These are phyloP conservation scores for Butyriboletus loyo DNA, from an alignment of 768 basidiomycete species.

Conservation along the genomic window DNA sequence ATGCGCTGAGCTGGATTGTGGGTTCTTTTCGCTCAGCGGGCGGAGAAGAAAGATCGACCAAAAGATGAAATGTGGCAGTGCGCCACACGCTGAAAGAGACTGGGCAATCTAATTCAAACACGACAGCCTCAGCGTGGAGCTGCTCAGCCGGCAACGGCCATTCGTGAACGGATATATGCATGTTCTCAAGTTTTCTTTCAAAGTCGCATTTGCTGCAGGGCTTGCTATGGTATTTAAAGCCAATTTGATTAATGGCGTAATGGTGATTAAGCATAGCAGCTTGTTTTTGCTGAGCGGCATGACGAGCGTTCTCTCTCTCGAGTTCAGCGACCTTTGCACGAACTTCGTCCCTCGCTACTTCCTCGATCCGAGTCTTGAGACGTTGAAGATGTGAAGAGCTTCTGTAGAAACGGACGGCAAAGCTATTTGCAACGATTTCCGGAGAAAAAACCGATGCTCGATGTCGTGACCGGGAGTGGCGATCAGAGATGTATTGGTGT, in stretches of 20 bases:
- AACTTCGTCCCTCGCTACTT: constrained; percentile 18
- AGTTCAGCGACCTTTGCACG: constrained; percentile 31
- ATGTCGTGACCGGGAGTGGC: constrained; percentile 21
- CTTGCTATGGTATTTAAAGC: neutral
- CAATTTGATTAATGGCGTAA: neutral
- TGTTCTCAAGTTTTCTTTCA: constrained; percentile 6
- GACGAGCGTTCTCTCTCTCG: constrained; percentile 11
- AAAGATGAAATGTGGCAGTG: constrained; percentile 36
- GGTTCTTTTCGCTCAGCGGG: neutral
- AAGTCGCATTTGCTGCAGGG: constrained; percentile 32
- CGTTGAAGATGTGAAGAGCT: constrained; percentile 19
- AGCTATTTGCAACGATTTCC: constrained; percentile 11
- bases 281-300: constrained; percentile 20
- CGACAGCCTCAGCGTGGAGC: constrained; percentile 24
- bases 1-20: constrained; percentile 16
- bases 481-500: constrained; percentile 31
- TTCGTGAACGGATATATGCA: constrained; percentile 40
- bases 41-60: constrained; percentile 35
- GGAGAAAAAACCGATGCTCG: constrained; percentile 36
- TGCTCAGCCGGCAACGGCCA: constrained; percentile 42
- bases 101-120: constrained; percentile 46
- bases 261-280: constrained; percentile 6
- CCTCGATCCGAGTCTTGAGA: constrained; percentile 32
- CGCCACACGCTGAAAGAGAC: constrained; percentile 43
- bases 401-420: constrained; percentile 37